Conservation (phyloP, 495 filamentous ascomycete genomes). For the Tuber aestivum region DNA sequence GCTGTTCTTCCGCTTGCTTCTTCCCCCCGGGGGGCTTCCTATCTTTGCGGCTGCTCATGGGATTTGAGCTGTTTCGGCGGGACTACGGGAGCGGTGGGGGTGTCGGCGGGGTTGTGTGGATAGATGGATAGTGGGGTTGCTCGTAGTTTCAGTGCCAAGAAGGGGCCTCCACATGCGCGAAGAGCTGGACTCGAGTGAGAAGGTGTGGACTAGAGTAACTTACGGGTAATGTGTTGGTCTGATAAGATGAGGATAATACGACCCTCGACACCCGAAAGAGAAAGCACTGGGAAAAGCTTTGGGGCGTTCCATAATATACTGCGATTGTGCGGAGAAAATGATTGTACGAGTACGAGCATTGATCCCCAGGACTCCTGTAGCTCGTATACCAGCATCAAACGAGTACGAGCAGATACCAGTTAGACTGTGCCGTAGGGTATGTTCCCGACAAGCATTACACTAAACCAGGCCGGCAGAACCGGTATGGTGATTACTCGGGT, state of each 20-base stretch:
- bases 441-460: not conserved
- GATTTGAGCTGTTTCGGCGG: not conserved
- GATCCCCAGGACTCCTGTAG: not conserved
- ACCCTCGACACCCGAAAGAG: not conserved
- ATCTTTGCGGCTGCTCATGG: conserved; percentile 46
- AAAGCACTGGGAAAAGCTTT: not conserved
- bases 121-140: conserved; percentile 23
- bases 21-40: conserved; percentile 62
- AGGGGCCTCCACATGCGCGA: not conserved
- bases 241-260: not conserved
- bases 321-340: not conserved
- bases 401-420: no score
- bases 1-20: conserved; percentile 59
- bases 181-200: not conserved
- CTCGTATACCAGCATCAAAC: no score
- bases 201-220: not conserved
- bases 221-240: no score
- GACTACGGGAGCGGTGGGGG: not conserved
- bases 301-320: not conserved
- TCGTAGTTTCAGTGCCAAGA: not conserved
- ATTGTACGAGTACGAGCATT: not conserved
- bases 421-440: no score
- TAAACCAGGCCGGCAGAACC: not conserved
- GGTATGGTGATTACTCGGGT: not conserved
- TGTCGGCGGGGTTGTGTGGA: conserved; percentile 10